phyloP scores from a whole-genome alignment of 495 filamentous ascomycete species.

The Amniculicola lignicola region DNA sequence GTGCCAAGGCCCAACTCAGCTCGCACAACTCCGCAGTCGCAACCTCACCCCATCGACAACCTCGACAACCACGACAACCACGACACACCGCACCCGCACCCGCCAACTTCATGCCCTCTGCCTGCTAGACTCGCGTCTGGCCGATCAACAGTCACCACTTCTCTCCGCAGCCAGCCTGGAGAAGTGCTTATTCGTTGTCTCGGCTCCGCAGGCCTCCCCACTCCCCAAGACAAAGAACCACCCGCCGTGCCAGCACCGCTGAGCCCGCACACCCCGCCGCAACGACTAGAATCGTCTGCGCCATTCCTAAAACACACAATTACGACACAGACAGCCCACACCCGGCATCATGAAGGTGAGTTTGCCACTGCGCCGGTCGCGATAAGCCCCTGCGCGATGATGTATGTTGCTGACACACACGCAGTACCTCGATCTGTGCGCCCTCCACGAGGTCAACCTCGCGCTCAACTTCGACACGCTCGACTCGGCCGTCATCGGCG shows the following conservation, averaged over 20 bases:
- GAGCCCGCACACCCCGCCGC: constrained; percentile 1
- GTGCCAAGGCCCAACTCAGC: constrained; percentile 5
- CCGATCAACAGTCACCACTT: constrained; percentile 34
- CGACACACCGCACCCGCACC: constrained; percentile 16
- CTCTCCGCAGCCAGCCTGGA: constrained; percentile 44
- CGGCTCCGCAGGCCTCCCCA: constrained; percentile 30
- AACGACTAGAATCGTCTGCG: not conserved
- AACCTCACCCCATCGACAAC: constrained; percentile 24
- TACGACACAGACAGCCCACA: no score
- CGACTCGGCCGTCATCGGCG: constrained; percentile 83
- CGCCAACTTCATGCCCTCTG: constrained; percentile 29
- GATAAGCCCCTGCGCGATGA: constrained; percentile 4
- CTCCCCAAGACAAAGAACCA: constrained; percentile 15
- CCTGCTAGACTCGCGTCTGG: constrained; percentile 51
- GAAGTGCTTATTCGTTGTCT: constrained; percentile 33
- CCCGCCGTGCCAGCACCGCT: constrained; percentile 6
- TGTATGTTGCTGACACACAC: no score
- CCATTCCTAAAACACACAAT: no score
- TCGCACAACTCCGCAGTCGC: constrained; percentile 9
- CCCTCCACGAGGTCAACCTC: constrained; percentile 82
- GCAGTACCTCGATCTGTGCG: constrained; percentile 85
- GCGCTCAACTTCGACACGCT: constrained; percentile 91
- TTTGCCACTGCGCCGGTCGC: not conserved
- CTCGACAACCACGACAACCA: constrained; percentile 23
- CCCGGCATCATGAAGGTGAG: constrained; percentile 37